A percentile compares a stretch with the other conserved stretches of the same genome.
These are phyloP conservation scores for Solanum ossicruentum DNA, from an alignment of 257 asterid species.

Conservation along the genomic window DNA sequence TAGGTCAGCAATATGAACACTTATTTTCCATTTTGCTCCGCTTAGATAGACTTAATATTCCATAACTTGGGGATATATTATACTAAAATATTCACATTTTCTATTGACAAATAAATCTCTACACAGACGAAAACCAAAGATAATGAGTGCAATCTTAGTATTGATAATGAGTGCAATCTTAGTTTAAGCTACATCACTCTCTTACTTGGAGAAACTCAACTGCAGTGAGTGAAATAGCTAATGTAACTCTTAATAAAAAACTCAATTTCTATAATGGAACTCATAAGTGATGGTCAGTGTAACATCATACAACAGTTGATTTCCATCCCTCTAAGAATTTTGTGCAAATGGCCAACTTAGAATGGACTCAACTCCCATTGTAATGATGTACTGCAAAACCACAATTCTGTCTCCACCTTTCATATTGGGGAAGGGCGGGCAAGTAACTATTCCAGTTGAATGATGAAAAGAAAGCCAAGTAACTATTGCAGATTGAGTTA, in stretches of 20 bases:
- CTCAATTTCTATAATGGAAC: not conserved
- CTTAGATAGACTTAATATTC: not conserved
- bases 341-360: not conserved
- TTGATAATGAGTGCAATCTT: not conserved
- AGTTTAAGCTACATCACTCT: not conserved
- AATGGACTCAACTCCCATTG: not conserved
- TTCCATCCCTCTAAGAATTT: not conserved
- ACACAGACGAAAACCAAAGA: not conserved
- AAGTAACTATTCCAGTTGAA: not conserved
- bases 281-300: not conserved
- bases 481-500: not conserved
- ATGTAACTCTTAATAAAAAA: not conserved
- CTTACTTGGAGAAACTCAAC: not conserved
- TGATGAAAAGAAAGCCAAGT: not conserved
- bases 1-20: not conserved
- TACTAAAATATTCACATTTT: not conserved
- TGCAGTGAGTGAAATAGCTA: not conserved
- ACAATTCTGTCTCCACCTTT: not conserved
- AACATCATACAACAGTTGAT: not conserved
- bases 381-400: not conserved
- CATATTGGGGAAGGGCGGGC: not conserved
- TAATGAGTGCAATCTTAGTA: not conserved
- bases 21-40: not conserved
- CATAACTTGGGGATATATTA: not conserved
- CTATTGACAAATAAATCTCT: not conserved